Conservation (phyloP, 495 filamentous ascomycete genomes). For the Penicillium coprophilum region DNA sequence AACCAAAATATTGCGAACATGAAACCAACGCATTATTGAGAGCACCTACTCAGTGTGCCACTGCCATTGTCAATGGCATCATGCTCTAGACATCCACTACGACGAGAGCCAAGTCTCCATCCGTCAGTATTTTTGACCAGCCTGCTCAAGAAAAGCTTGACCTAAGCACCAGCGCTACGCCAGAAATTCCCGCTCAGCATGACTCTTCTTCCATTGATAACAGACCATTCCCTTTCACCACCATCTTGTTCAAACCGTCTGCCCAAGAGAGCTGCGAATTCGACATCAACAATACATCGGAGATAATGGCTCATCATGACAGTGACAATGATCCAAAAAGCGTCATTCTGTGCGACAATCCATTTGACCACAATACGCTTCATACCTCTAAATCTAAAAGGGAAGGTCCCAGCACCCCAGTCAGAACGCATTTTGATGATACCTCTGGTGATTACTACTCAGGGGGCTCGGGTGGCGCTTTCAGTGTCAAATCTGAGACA, state of each 20-base stretch:
- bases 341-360: not conserved
- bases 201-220: not conserved
- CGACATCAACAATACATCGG: not conserved
- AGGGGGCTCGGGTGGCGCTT: too few species aligned
- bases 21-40: too few species aligned
- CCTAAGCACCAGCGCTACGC: not conserved
- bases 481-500: too few species aligned
- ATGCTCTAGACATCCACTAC: too few species aligned
- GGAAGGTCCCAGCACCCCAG: not conserved
- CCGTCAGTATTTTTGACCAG: too few species aligned
- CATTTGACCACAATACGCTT: not conserved
- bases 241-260: not conserved
- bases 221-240: not conserved
- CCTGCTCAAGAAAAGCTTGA: not conserved
- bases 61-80: not conserved
- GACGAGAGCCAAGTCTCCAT: too few species aligned
- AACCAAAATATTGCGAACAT: not conserved
- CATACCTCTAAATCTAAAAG: not conserved
- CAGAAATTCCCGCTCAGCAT: not conserved
- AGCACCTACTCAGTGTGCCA: too few species aligned
- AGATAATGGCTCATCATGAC: not conserved
- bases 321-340: not conserved
- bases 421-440: not conserved
- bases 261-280: not conserved
- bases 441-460: not conserved